Base-by-base conservation (phyloP, 2,329 filamentous ascomycete genomes). In the Plectosphaerella sp. region DNA sequence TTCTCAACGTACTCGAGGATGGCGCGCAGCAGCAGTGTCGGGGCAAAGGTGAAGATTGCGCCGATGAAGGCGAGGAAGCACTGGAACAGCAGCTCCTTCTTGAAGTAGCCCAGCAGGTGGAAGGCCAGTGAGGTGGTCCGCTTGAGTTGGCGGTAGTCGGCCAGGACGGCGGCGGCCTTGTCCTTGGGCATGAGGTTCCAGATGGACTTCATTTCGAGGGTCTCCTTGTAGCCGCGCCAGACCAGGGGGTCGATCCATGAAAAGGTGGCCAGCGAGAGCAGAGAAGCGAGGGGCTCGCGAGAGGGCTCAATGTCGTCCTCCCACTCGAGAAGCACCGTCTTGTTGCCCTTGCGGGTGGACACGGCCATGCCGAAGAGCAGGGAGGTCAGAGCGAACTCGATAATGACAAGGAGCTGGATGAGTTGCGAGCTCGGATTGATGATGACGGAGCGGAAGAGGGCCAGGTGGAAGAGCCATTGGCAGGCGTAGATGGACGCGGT, bases 1-100 rank as follows among this genome's bases (percentile, higher is more conserved):
- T 88, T 77, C 71, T 99, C 91, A n/a, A 97, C 88, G 63, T 95
- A 97, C 68, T 97, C 86, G 25, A 99, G 77, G 55, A 99, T 97
- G 15, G 88, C 88, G 66, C 92, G 93, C 41, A 99, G 79, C 18
- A 99, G 80, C 47, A 99, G 75, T 3, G 94, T 99, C 1, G 94
- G 94, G 14, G 89, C 85, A 71, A 97, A 99, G 3, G 89, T 92
- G 58, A 97, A 88, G 37, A 94, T 68, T 18, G 90, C 91, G 9
- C 87, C 86, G 16, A 96, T 74, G 2, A 87, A 78, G 16, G 92
- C 92, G 83, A 91, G 94, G 16, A 78, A 70, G 55, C 87, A 91
- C 67, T 99, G 94, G 22, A 87, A 74, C 10, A 95, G 59, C 12
- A 99, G 75, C 53, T 83, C 79, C 24, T 80, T 77, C 67, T 87